Evolutionary conservation across 2,329 filamentous ascomycete genomes (phyloP), one percentile per base, ranked within the genome.

Genomic region (Cercospora beticola): DNA sequence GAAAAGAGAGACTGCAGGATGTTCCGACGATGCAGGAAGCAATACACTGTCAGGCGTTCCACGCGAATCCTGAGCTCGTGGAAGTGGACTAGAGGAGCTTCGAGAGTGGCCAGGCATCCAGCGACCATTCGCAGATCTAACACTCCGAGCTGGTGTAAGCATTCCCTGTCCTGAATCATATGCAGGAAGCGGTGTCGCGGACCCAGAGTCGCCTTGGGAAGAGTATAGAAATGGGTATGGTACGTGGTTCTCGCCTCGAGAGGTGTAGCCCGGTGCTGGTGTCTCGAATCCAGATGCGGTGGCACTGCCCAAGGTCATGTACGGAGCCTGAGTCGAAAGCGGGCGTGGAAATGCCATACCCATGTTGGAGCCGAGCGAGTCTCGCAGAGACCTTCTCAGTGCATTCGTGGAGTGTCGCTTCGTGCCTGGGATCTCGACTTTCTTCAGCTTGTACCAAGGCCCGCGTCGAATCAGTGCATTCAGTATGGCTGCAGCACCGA

Each of bases 401-500:
- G 64, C 69, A 26, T 70, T 65, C 7, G 65, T 65, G 5, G 70
- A 71, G 7, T 67, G 63, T 12, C 65, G 40, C 49, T 71, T 70
- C 16, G 64, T 71, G 16, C 70, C 70, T n/a, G 70, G 71, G 10
- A 71, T 36, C 16, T 64, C 61, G 18, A 70, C 70, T 23, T 70
- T 71, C 68, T 72, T 74, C 58, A 75, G 54, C 58, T 71, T 73
- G 43, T 71, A 36, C 73, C 74, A 76, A 4, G 75, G 74, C 4
- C 72, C 74, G 9, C 75, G 69, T 30, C 75, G 70, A 14, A 77
- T 62, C 33, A 76, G 68, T 10, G 73, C 74, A 49, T 77, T 77
- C n/a, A 74, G 66, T 5, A 77, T 70, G 5, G 74, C 65, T 16
- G 72, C 67, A 14, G 75, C 62, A 12, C 74, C 75, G 36, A 77